Base-by-base conservation (phyloP, 2,329 filamentous ascomycete species). In the Aspergillus pseudoterreus region DNA sequence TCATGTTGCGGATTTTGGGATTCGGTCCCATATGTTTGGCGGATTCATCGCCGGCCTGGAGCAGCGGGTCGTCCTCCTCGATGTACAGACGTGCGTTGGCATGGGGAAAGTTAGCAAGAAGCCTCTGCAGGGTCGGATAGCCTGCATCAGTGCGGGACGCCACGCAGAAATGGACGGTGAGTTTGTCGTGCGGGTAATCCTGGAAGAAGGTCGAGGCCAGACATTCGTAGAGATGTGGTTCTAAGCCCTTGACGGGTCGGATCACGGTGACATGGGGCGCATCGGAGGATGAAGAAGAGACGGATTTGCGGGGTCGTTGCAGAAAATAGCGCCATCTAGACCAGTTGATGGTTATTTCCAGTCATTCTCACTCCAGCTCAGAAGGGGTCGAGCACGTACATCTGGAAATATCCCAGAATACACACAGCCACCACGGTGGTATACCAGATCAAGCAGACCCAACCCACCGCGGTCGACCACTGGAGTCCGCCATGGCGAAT, bases 1-100 rank as follows among this genome's bases (percentile, higher is more conserved):
- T 96, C 78, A 97, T 90, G 69, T 99, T 99, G 46, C 94, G 81
- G 61, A 99, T 95, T 76, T 99, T 99, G n/a, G 94, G 94, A 65
- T 99, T 99, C 1, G 94, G 94, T 0, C 95, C 95, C 51, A 97
- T 79, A 51, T 82, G 79, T 56, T 80, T 72, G 45, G 72, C 63
- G 48, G 78, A 79, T 10, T 73, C 70, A 30, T 75, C 63, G 27
- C 78, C 80, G 9, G 56, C 52, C 48, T 83, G 80, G 8, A 95
- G 75, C 27, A 83, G 70, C 0, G 87, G 83, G 66, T 96, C 91
- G 53, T 95, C 87, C 45, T 88, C 82, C 73, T 96, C 92, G 44
- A 96, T 78, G 10, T 92, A 79, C 3, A 97, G 77, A 47, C 79
- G 80, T 2, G 84, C 86, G 71, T 96, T 86, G 60, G 83, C 81